phyloP scores from a whole-genome alignment of 306 rosid genomes.

The Dryas alaskensis region DNA sequence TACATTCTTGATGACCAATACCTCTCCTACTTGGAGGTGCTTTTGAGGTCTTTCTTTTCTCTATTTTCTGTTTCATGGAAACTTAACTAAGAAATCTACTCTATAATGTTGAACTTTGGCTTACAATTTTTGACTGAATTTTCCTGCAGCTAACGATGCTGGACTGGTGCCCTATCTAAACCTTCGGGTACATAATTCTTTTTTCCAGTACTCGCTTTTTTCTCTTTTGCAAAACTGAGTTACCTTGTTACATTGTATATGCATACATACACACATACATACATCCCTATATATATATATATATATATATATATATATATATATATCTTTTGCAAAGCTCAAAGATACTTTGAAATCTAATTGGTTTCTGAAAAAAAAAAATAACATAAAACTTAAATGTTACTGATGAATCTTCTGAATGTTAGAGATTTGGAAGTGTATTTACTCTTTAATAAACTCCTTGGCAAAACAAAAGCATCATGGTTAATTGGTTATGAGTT shows the following conservation, averaged over 20 bases:
- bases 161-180: constrained; percentile 20
- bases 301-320: too few species aligned
- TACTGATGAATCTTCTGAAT: neutral
- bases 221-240: neutral
- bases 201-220: neutral
- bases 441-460: neutral
- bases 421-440: neutral
- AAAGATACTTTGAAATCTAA: neutral
- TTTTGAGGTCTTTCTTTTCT: neutral
- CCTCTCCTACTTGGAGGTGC: too few species aligned
- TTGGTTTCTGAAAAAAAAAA: neutral
- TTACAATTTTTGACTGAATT: neutral
- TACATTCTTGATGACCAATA: neutral
- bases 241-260: too few species aligned
- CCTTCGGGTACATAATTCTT: constrained; percentile 15
- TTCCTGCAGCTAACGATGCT: constrained; percentile 14
- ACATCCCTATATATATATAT: too few species aligned
- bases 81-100: neutral
- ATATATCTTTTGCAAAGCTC: too few species aligned
- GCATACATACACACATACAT: too few species aligned
- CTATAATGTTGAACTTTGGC: neutral
- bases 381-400: too few species aligned
- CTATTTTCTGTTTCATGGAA: neutral
- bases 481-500: neutral
- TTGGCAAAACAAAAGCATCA: neutral